Percentiles rank a stretch among this genome's conserved stretches.
phyloP scores from a whole-genome alignment of 306 rosid species.

The Quercus ilex region DNA sequence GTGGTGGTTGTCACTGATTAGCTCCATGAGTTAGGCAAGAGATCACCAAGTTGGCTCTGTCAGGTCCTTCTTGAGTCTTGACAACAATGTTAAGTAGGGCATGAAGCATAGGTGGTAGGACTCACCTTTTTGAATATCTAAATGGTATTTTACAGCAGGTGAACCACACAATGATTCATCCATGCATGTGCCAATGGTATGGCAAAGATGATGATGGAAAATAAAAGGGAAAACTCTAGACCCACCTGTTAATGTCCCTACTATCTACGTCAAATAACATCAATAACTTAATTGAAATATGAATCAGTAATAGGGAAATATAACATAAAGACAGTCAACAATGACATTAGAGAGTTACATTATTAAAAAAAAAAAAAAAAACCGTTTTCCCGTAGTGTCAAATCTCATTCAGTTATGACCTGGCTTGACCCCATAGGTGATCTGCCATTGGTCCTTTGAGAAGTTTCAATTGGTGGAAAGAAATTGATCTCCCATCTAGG shows the following conservation, averaged over 20 bases:
- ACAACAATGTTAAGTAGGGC: constrained; percentile 13
- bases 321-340: not conserved
- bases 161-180: constrained; percentile 2
- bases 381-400: not conserved
- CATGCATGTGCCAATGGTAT: constrained; percentile 16
- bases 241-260: constrained; percentile 20
- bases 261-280: too few species aligned
- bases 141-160: constrained; percentile 19
- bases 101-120: not conserved
- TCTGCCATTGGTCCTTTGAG: not conserved
- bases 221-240: constrained; percentile 13
- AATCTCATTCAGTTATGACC: not conserved
- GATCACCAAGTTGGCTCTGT: not conserved
- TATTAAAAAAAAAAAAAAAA: not conserved
- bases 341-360: not conserved
- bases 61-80: not conserved
- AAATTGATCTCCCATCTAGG: not conserved
- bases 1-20: not conserved
- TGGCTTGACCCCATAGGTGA: not conserved
- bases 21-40: not conserved
- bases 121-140: constrained; percentile 3
- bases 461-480: not conserved
- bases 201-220: constrained; percentile 17
- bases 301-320: not conserved
- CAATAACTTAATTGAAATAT: not conserved